These are phyloP conservation scores for Fusarium subtropicale DNA, from an alignment of 2,329 filamentous ascomycete species.

Conservation along the genomic window DNA sequence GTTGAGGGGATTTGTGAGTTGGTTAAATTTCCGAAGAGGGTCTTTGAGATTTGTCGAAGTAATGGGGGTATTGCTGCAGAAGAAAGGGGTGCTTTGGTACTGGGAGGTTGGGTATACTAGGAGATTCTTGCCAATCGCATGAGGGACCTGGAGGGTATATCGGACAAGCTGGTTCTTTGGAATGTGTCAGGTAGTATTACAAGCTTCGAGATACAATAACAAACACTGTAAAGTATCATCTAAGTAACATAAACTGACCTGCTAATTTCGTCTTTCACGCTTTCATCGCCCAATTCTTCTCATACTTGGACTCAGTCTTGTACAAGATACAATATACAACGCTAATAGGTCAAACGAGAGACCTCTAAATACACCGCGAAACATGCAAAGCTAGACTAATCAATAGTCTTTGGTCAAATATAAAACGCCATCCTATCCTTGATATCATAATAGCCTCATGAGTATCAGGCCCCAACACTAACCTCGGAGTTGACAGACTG, in stretches of 20 bases:
- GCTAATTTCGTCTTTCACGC: no score
- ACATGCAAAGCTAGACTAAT: background rate
- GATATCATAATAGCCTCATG: constrained; percentile 12
- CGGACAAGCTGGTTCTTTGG: background rate
- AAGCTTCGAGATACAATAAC: no score
- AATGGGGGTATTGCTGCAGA: background rate
- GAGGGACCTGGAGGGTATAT: background rate
- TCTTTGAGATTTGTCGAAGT: constrained; percentile 19
- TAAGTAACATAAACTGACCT: no score
- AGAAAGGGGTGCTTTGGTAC: background rate
- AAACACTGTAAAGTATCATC: no score
- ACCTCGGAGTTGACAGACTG: constrained; percentile 39
- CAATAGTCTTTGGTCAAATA: constrained; percentile 6
- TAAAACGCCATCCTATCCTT: constrained; percentile 28
- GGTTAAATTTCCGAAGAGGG: constrained; percentile 33
- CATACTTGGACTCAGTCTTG: background rate
- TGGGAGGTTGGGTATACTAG: background rate
- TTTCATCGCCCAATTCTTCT: no score
- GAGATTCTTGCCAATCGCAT: background rate
- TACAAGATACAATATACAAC: constrained; percentile 1
- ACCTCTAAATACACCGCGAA: constrained; percentile 1
- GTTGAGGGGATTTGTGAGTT: constrained; percentile 29
- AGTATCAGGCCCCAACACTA: constrained; percentile 40
- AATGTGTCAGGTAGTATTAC: background rate
- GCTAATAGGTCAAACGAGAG: constrained; percentile 28